Percentiles rank a stretch among this genome's conserved stretches.
phyloP scores from a whole-genome alignment of 306 rosid species.

The Lupinus albus region DNA sequence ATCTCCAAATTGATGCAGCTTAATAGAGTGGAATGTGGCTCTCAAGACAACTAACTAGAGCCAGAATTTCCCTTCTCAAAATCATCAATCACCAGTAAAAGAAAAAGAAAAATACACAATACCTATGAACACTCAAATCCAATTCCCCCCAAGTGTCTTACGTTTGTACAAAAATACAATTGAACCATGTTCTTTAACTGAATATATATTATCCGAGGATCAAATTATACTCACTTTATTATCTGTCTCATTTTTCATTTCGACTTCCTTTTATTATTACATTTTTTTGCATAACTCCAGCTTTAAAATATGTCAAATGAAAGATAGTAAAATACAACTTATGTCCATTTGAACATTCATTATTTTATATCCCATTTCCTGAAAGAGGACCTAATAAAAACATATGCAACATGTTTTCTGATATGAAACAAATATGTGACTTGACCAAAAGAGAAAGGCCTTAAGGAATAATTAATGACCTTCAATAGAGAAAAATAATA shows the following conservation, averaged over 20 bases:
- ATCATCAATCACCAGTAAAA: conserved; percentile 14
- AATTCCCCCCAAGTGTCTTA: background rate
- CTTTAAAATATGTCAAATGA: too few relatives aligned
- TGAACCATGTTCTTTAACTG: background rate
- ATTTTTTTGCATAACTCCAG: too few relatives aligned
- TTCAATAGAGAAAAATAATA: background rate
- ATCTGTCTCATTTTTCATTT: too few relatives aligned
- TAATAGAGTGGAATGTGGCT: conserved; percentile 22
- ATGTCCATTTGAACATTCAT: too few relatives aligned
- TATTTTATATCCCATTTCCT: too few relatives aligned
- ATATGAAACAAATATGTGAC: too few relatives aligned
- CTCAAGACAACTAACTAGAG: conserved; percentile 30
- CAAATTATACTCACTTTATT: background rate
- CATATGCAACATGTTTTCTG: too few relatives aligned
- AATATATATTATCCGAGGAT: conserved; percentile 3
- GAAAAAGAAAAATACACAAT: background rate
- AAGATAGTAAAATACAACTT: too few relatives aligned
- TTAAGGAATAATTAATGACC: too few relatives aligned
- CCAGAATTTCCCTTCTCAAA: conserved; percentile 32
- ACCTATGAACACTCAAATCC: background rate
- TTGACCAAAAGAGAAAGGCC: too few relatives aligned
- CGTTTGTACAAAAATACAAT: conserved; percentile 19
- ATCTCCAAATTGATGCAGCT: conserved; percentile 32
- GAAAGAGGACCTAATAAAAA: too few relatives aligned
- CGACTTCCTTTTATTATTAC: too few relatives aligned